Percentiles rank a stretch among this genome's conserved stretches.
phyloP scores from a whole-genome alignment of 768 basidiomycete genomes.

The Rhodotorula toruloides region DNA sequence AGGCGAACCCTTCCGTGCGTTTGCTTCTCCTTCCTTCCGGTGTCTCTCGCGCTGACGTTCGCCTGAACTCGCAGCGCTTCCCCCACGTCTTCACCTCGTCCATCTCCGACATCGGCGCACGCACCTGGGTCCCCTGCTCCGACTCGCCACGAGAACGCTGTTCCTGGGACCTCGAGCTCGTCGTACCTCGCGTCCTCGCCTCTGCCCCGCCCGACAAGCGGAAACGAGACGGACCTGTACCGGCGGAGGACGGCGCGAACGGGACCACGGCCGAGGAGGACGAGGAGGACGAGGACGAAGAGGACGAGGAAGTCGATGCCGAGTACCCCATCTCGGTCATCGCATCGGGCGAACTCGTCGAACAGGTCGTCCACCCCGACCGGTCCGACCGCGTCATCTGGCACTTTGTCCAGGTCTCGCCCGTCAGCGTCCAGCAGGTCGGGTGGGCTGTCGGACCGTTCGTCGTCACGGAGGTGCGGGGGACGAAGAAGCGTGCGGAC shows the following conservation, averaged over 20 bases:
- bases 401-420: slow-evolving; percentile 75
- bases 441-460: slow-evolving; percentile 95
- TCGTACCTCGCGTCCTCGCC: slow-evolving; percentile 59
- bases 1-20: slow-evolving; percentile 78
- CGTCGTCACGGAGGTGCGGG: slow-evolving; percentile 55
- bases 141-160: slow-evolving; percentile 93
- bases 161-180: slow-evolving; percentile 97
- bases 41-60: neutral
- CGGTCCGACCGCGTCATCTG: slow-evolving; percentile 92
- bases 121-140: slow-evolving; percentile 97
- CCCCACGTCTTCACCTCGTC: slow-evolving; percentile 90
- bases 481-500: neutral
- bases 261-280: slow-evolving; percentile 47
- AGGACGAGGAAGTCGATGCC: slow-evolving; percentile 36
- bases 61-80: slow-evolving; percentile 58
- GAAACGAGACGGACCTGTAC: neutral
- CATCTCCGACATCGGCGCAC: slow-evolving; percentile 79
- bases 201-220: slow-evolving; percentile 1
- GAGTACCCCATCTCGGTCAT: slow-evolving; percentile 76
- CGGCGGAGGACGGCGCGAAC: slow-evolving; percentile 25
- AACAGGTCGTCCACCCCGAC: slow-evolving; percentile 93
- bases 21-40: neutral
- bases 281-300: slow-evolving; percentile 45
- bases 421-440: slow-evolving; percentile 93
- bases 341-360: slow-evolving; percentile 88